Conservation (phyloP, 2,329 filamentous ascomycete species). For the Davidsoniella eucalypti region DNA sequence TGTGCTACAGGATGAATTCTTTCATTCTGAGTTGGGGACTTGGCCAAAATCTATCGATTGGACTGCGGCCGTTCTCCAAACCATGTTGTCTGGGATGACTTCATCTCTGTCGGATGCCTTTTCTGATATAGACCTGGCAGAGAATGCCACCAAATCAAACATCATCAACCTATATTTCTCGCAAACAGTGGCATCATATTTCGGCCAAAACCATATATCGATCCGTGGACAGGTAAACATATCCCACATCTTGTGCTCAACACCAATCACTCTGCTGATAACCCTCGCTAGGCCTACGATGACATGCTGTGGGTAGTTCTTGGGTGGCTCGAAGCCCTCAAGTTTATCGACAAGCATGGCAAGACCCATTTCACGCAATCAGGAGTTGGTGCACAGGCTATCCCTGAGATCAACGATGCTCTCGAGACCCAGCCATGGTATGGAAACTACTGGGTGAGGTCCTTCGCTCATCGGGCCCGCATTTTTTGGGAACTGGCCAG, state of each 20-base stretch:
- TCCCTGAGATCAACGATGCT: slow-evolving; percentile 18
- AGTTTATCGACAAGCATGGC: slow-evolving; percentile 58
- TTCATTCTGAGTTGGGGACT: slow-evolving; percentile 57
- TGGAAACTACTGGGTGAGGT: slow-evolving; percentile 54
- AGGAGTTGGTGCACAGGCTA: slow-evolving; percentile 15
- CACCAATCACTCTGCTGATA: slow-evolving; percentile 1
- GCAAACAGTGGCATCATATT: slow-evolving; percentile 64
- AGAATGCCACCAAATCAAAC: slow-evolving; percentile 47
- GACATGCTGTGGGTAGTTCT: slow-evolving; percentile 94
- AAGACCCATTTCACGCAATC: slow-evolving; percentile 36
- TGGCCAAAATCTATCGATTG: slow-evolving; percentile 86
- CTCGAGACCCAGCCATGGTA: slow-evolving; percentile 45
- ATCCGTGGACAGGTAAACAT: slow-evolving; percentile 41
- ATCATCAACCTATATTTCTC: slow-evolving; percentile 70
- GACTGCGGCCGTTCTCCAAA: slow-evolving; percentile 75
- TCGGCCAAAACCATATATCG: slow-evolving; percentile 63
- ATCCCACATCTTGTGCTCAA: neutral
- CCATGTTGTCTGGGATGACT: slow-evolving; percentile 58
- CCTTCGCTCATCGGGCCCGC: slow-evolving; percentile 68
- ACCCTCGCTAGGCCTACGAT: slow-evolving; percentile 53
- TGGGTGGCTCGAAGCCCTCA: slow-evolving; percentile 70
- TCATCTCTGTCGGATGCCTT: slow-evolving; percentile 51
- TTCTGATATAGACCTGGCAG: slow-evolving; percentile 21
- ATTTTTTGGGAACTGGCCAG: slow-evolving; percentile 73
- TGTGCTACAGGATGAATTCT: slow-evolving; percentile 65